Conservation (phyloP, 2,329 filamentous ascomycete species). For the Microcyclospora tardicrescens region DNA sequence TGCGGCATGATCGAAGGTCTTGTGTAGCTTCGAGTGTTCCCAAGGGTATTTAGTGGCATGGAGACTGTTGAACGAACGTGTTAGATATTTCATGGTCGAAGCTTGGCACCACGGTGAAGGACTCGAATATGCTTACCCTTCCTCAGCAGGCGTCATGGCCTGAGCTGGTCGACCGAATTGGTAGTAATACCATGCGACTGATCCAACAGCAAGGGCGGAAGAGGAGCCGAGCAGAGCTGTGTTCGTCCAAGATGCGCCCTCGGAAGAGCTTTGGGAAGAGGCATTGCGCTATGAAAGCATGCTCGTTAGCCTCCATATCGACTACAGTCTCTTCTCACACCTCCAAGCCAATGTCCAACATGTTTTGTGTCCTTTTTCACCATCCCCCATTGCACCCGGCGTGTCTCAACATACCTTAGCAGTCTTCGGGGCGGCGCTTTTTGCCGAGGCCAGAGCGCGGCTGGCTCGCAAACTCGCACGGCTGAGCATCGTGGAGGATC, state of each 20-base stretch:
- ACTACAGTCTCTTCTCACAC: neutral
- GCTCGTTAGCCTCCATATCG: slow-evolving; percentile 10
- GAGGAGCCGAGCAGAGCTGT: slow-evolving; percentile 80
- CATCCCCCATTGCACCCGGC: neutral
- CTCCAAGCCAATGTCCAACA: neutral
- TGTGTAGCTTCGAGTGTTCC: slow-evolving; percentile 83
- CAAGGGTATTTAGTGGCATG: slow-evolving; percentile 88
- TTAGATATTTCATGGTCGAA: neutral
- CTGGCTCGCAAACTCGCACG: slow-evolving; percentile 80
- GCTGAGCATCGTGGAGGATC: slow-evolving; percentile 66
- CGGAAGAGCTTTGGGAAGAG: slow-evolving; percentile 57
- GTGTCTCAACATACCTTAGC: slow-evolving; percentile 28
- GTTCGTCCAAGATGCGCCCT: slow-evolving; percentile 64
- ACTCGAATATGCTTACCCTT: slow-evolving; percentile 60
- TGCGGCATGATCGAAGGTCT: slow-evolving; percentile 95
- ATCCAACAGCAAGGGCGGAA: slow-evolving; percentile 74
- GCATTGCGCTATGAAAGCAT: slow-evolving; percentile 37
- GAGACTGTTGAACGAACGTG: slow-evolving; percentile 47
- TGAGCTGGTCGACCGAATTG: slow-evolving; percentile 79
- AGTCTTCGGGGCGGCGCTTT: slow-evolving; percentile 37
- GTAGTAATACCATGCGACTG: slow-evolving; percentile 94
- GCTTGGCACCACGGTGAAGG: slow-evolving; percentile 19
- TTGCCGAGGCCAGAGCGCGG: slow-evolving; percentile 78
- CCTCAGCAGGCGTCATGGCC: slow-evolving; percentile 86
- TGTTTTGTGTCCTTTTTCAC: neutral